phyloP scores from a whole-genome alignment of 495 filamentous ascomycete species.

The Hyaloscypha bicolor region DNA sequence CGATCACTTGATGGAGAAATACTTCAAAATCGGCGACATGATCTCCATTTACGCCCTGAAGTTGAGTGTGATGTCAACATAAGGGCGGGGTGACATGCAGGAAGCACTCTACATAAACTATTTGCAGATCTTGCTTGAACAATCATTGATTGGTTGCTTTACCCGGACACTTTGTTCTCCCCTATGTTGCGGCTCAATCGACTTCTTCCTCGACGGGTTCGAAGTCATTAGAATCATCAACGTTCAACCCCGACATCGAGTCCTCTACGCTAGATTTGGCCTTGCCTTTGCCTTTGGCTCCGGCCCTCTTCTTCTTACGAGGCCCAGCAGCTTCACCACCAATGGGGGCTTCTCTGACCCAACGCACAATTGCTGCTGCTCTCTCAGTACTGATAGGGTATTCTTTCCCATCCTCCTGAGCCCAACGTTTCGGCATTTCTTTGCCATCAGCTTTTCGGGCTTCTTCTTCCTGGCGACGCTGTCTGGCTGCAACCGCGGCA shows the following conservation, averaged over 20 bases:
- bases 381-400: conserved; percentile 70
- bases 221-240: conserved; percentile 25
- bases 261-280: conserved; percentile 19
- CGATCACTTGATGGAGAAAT: not conserved
- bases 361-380: conserved; percentile 65
- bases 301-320: conserved; percentile 36
- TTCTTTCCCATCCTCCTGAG: conserved; percentile 65
- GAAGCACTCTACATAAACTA: not conserved
- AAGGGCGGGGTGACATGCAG: not conserved
- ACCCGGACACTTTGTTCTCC: not conserved
- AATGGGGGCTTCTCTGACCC: conserved; percentile 66
- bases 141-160: not conserved
- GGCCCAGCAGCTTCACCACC: conserved; percentile 36
- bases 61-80: not conserved
- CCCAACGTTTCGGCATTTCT: conserved; percentile 59
- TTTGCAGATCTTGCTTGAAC: not conserved
- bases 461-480: conserved; percentile 55
- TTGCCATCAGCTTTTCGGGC: conserved; percentile 40
- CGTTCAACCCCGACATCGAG: conserved; percentile 14
- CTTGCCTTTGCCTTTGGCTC: conserved; percentile 20
- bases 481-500: conserved; percentile 59
- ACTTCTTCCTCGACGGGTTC: conserved; percentile 33
- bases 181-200: conserved; percentile 9
- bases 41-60: not conserved
- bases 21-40: not conserved